Conservation (phyloP, 345 rosid genomes). For the Citrus hindsii region DNA sequence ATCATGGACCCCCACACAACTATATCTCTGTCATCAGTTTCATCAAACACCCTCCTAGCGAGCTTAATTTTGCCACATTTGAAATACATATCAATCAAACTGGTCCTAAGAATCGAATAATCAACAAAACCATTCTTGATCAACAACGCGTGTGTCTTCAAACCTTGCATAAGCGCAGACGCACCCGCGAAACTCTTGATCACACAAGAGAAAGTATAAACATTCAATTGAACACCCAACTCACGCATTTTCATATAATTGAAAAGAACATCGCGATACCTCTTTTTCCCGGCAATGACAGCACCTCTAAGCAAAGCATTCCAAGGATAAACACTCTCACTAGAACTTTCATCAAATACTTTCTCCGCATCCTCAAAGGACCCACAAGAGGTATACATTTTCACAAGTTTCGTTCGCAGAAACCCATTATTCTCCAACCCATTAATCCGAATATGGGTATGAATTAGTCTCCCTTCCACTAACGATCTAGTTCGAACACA, state of each 20-base stretch:
- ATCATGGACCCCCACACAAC: conserved; percentile 90
- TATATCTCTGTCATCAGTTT: conserved; percentile 56
- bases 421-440: conserved; percentile 73
- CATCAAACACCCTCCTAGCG: conserved; percentile 60
- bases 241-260: conserved; percentile 66
- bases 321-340: conserved; percentile 59
- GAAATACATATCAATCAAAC: conserved; percentile 74
- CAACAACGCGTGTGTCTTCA: conserved; percentile 69
- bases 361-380: conserved; percentile 59
- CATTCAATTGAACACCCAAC: conserved; percentile 67
- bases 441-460: conserved; percentile 56
- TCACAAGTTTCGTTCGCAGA: conserved; percentile 59
- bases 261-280: conserved; percentile 56
- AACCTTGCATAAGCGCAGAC: conserved; percentile 61
- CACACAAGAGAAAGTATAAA: conserved; percentile 60
- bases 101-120: conserved; percentile 53
- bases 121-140: conserved; percentile 62
- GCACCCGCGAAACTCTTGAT: conserved; percentile 88
- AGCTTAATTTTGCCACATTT: conserved; percentile 75
- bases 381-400: conserved; percentile 68
- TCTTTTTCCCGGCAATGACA: conserved; percentile 61
- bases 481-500: conserved; percentile 63
- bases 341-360: conserved; percentile 57
- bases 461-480: conserved; percentile 52
- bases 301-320: conserved; percentile 87